These are phyloP conservation scores for Coffea canephora DNA, from an alignment of 257 asterid genomes.

Conservation along the genomic window DNA sequence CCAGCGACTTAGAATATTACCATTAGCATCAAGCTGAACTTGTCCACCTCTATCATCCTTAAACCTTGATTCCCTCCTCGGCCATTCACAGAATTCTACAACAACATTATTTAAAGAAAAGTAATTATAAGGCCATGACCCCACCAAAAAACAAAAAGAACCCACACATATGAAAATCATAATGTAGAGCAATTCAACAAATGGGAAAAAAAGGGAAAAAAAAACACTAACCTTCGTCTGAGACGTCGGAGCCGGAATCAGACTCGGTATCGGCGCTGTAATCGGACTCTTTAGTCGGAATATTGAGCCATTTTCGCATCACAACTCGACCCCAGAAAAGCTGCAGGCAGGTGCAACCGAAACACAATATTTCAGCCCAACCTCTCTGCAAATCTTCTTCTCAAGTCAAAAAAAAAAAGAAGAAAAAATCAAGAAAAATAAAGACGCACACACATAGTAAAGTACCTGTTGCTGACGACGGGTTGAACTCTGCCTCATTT, in stretches of 20 bases:
- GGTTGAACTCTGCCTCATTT: constrained; percentile 32
- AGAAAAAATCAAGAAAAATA: background rate
- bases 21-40: constrained; percentile 45
- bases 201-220: background rate
- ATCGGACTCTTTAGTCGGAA: constrained; percentile 49
- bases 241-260: constrained; percentile 35
- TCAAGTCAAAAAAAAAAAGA: background rate
- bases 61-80: constrained; percentile 50
- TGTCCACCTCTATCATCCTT: constrained; percentile 44
- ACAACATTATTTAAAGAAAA: background rate
- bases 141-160: background rate
- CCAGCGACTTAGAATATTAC: constrained; percentile 28
- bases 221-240: constrained; percentile 45
- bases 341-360: constrained; percentile 82
- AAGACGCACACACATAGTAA: background rate
- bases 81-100: constrained; percentile 46
- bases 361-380: constrained; percentile 81
- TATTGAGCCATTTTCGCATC: constrained; percentile 78
- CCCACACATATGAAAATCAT: background rate
- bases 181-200: background rate
- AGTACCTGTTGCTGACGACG: constrained; percentile 46
- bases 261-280: constrained; percentile 70
- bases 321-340: constrained; percentile 77
- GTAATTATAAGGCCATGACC: background rate
- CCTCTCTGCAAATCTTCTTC: constrained; percentile 57